A percentile compares a stretch with the other conserved stretches of the same genome.
These are phyloP conservation scores for Phytophthora podocarpi DNA, from an alignment of 352 stramenopile species.

Conservation along the genomic window DNA sequence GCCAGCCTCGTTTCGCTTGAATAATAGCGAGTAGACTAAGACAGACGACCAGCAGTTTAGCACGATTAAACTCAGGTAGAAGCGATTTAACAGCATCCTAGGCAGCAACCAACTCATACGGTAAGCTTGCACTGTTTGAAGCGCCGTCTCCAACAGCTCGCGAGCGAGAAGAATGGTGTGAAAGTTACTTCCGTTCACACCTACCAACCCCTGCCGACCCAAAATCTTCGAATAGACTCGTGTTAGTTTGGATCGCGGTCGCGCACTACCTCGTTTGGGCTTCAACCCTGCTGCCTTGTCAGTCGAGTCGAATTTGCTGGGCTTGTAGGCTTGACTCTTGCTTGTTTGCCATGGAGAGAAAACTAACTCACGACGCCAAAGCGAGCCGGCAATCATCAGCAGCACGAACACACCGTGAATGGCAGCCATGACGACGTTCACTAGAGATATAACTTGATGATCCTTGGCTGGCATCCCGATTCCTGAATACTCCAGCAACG, in stretches of 20 bases:
- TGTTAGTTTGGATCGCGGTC: background rate
- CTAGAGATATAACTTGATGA: conserved; percentile 17
- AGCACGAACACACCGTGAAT: conserved; percentile 24
- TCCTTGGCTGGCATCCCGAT: conserved; percentile 23
- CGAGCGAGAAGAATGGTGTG: conserved; percentile 25
- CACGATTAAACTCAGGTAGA: conserved; percentile 34
- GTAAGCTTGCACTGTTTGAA: conserved; percentile 35
- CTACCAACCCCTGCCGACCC: conserved; percentile 14
- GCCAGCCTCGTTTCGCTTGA: conserved; percentile 16
- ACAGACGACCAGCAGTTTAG: conserved; percentile 34
- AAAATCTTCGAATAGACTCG: conserved; percentile 19
- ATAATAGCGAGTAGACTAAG: conserved; percentile 23
- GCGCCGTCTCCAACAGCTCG: conserved; percentile 25
- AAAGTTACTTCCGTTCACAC: conserved; percentile 29
- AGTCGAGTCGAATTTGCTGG: background rate
- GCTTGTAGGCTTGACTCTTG: background rate
- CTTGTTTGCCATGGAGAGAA: conserved; percentile 2
- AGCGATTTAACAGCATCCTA: conserved; percentile 33
- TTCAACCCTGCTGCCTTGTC: conserved; percentile 2
- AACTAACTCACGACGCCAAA: conserved; percentile 19
- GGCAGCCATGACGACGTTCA: conserved; percentile 28
- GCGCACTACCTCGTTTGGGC: background rate
- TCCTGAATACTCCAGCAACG: conserved; percentile 28
- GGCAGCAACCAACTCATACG: conserved; percentile 32
- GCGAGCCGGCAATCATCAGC: conserved; percentile 5